Base-by-base conservation (phyloP, 2,329 filamentous ascomycete species). In the Penicillium paneum region DNA sequence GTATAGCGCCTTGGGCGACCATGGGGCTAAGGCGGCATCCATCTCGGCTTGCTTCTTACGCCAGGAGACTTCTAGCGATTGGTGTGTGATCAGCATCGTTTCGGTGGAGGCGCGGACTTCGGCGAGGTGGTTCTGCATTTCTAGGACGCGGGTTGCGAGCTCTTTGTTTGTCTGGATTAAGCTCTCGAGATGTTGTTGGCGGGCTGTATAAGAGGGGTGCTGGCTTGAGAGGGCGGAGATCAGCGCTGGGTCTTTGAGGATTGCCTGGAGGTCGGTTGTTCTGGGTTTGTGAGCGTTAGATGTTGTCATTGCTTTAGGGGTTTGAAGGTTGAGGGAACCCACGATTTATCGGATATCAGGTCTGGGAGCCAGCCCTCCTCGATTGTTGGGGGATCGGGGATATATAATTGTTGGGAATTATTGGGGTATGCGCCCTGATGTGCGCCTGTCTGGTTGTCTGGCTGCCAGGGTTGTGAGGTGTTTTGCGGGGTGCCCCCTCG, bases 51-150 rank as follows among this genome's bases (percentile, higher is more conserved):
- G 90, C 72, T 94, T 95, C 63, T 89, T 84, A 52, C 87, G 85
- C 90, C 94, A 97, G 67, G 93, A 88, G n/a, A 92, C 84, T 75
- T 97, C 94, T 15, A 97, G 83, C 1, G 90, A 89, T 65, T 93
- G 89, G 21, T 94, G 84, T 11, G 90, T 83, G 1, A 97, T 81
- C 0, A 97, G 83, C 55, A 92, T 87, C 3, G 90, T 87, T 68
- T 96, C 91, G 0, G 90, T 88, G 1, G 82, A 79, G 28, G 84
- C 81, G 52, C 93, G 87, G 2, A 79, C 66, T 17, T 69, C 65
- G 11, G 74, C 70, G 12, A 87, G 74, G 56, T 81, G 81, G 0
- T 76, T 68, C 61, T 78, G 73, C 7, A 77, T 64, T 7, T 73
- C 67, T 1, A 74, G 66, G 1, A 79, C 63, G 40, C 74, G 74